Conservation (phyloP, 441 rosid genomes). For the Erodium moschatum region DNA sequence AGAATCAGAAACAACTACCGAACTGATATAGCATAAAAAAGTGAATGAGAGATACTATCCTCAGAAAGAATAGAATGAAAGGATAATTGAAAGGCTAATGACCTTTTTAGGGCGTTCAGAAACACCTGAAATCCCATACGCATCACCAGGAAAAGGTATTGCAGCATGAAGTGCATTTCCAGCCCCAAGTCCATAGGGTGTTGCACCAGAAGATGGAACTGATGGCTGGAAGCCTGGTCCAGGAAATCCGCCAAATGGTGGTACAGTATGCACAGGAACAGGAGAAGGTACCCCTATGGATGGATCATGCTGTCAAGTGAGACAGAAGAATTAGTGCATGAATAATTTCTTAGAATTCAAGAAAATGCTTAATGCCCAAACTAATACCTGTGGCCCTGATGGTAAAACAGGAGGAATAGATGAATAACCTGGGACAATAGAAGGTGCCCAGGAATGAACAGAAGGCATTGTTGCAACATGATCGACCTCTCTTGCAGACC, state of each 20-base stretch:
- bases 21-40: background rate
- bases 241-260: constrained; percentile 63
- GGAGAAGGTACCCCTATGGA: constrained; percentile 41
- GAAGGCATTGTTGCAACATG: constrained; percentile 31
- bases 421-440: constrained; percentile 50
- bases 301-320: constrained; percentile 51
- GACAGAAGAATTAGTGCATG: constrained; percentile 21
- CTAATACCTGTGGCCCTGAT: constrained; percentile 42
- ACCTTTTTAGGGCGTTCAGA: constrained; percentile 87
- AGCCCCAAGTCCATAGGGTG: constrained; percentile 44
- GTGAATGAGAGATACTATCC: background rate
- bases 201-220: constrained; percentile 36
- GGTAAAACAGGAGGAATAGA: constrained; percentile 46
- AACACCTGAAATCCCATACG: constrained; percentile 51
- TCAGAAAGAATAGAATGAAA: constrained; percentile 12
- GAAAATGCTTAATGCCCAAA: constrained; percentile 16
- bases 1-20: constrained; percentile 17
- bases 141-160: constrained; percentile 56
- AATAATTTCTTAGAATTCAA: constrained; percentile 12
- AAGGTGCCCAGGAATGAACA: constrained; percentile 53
- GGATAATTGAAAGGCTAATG: constrained; percentile 4
- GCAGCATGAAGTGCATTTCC: constrained; percentile 53
- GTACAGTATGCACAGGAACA: constrained; percentile 51
- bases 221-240: constrained; percentile 55
- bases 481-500: constrained; percentile 31